These are phyloP conservation scores for Elaeis guineensis DNA, from an alignment of 176 grass and related monocot genomes.

Conservation along the genomic window DNA sequence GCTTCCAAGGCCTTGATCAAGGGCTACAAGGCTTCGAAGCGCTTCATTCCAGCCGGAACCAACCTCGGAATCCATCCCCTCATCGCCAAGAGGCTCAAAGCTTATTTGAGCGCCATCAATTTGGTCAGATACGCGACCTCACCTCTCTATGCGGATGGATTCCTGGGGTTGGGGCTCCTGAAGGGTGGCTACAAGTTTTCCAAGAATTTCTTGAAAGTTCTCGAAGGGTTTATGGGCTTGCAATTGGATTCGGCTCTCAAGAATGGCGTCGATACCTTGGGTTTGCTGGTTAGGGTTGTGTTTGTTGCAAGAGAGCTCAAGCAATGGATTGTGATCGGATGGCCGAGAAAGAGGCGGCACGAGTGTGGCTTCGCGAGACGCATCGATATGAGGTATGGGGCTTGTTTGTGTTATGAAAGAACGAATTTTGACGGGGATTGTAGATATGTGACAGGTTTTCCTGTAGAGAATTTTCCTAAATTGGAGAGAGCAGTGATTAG, in stretches of 20 bases:
- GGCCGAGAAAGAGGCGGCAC: not conserved
- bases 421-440: not conserved
- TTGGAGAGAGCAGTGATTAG: not conserved
- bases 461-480: not conserved
- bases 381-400: not conserved
- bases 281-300: conserved; percentile 58
- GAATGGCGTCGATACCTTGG: conserved; percentile 53
- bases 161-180: conserved; percentile 42
- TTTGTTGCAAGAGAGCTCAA: conserved; percentile 50
- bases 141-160: conserved; percentile 23
- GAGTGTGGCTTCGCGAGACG: not conserved
- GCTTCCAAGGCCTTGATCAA: conserved; percentile 72
- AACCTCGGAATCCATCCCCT: conserved; percentile 12
- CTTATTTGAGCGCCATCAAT: conserved; percentile 44
- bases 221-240: conserved; percentile 74
- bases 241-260: conserved; percentile 72
- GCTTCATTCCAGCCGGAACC: conserved; percentile 33
- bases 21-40: conserved; percentile 61
- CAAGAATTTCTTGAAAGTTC: conserved; percentile 66
- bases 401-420: conserved; percentile 6
- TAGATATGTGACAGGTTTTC: not conserved
- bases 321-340: not conserved
- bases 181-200: conserved; percentile 59
- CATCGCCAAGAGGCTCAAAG: conserved; percentile 27
- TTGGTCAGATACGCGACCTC: conserved; percentile 47